Evolutionary conservation across 1,284 basidiomycete genomes (phyloP), one percentile per base, ranked within the genome.

Genomic region (Athelia sp.): DNA sequence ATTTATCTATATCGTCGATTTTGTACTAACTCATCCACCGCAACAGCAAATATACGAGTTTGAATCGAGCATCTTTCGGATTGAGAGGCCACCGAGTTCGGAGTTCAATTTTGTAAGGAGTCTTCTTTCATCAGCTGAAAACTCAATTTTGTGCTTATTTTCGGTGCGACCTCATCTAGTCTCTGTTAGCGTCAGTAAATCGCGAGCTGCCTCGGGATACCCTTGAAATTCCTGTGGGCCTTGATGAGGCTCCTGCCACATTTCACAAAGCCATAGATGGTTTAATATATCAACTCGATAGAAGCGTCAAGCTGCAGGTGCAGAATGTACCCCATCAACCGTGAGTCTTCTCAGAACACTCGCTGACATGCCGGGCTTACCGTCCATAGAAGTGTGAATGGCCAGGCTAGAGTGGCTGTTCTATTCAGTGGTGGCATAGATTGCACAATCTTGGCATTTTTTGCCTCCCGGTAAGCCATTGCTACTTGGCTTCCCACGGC

Each of bases 361-460:
- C 19, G 14, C 4, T 21, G 6, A n/a, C 6, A n/a, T 40, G 36
- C 8, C 6, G 26, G 13, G 26, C 14, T 22, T 24, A 17, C 14
- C 31, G 22, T 17, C 10, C 26, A 31, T 48, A 64, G 62, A 4
- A 53, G 50, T 22, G 35, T 48, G 3, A 49, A 58, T 47, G 70
- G 69, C 2, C 62, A 72, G 43, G 78, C 90, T 0, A 79, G 84
- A 50, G 74, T 97, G 0, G 93, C 90, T 2, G 74, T 99, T 6
- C 76, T 99, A 3, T 99, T 99, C 66, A 98, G 94, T 18, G 96
- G 96, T 21, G 96, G 96, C 0, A 90, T 99, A 29, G 96, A 99
- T 62, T 98, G 88, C 15, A 87, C 94, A 0, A 74, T 93, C 21
- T 60, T 98, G 1, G 85, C 94, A 0, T 85, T 81, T 54, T 70